A percentile compares a stretch with the other conserved stretches of the same genome.
phyloP scores from a whole-genome alignment of 2,329 filamentous ascomycete genomes.

The Fusarium hainanense region DNA sequence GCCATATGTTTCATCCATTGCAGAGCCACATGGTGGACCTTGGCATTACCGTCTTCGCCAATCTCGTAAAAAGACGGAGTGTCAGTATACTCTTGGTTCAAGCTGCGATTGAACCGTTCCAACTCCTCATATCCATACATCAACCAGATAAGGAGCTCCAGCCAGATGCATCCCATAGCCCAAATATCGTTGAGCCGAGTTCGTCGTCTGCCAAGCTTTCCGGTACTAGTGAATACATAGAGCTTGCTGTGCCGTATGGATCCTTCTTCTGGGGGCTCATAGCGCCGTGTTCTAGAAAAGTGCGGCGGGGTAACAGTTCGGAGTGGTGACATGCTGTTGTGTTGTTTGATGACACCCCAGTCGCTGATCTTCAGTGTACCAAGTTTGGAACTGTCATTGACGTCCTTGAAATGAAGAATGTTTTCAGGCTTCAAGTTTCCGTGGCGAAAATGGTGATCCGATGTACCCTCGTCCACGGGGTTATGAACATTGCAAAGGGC shows the following conservation, averaged over 20 bases:
- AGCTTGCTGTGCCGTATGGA: too few relatives aligned
- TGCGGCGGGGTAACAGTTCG: too few relatives aligned
- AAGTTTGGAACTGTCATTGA: accelerated
- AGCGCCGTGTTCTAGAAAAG: too few relatives aligned
- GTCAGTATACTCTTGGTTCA: too few relatives aligned
- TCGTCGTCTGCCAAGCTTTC: not conserved
- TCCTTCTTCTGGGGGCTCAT: not conserved
- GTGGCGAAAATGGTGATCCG: not conserved
- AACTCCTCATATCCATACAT: not conserved
- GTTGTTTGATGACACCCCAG: not conserved
- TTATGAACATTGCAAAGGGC: not conserved
- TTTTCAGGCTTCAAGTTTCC: not conserved
- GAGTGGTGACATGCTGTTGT: too few relatives aligned
- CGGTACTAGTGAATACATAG: too few relatives aligned
- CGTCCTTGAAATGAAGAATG: not conserved
- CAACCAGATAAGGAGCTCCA: not conserved
- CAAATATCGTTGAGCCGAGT: not conserved
- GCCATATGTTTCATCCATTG: not conserved
- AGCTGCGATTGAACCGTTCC: not conserved
- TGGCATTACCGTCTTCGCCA: not conserved
- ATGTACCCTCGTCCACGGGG: not conserved
- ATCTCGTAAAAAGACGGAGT: too few relatives aligned
- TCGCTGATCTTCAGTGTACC: not conserved
- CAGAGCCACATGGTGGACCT: not conserved
- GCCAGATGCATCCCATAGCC: not conserved